Evolutionary conservation across 1,139 yeast species (phyloP), one percentile per base, ranked within the genome.

Genomic region (Diutina ranongensis): DNA sequence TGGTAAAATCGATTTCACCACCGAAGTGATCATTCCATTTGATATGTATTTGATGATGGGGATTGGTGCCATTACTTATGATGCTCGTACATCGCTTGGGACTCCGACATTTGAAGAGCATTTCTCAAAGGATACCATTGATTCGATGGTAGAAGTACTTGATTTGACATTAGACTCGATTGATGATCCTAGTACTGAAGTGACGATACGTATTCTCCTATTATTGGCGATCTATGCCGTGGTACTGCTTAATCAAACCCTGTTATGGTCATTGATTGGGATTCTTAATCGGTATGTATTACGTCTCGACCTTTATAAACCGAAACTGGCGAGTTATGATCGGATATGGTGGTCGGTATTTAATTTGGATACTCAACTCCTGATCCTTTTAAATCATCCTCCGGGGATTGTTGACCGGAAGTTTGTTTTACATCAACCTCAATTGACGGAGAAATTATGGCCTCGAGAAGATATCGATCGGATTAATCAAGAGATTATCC

Each of bases 301-400:
- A 18, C 45, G 18, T 45, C 42, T 44, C 49, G 22, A 53, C 48
- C 45, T 52, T 48, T 45, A 31, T 47, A 16, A 48, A 46, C 20
- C 16, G 21, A 13, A 19, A 35, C 22, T 36, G 40, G 13, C 45
- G 44, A 7, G 62, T 28, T 63, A 56, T 25, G 53, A 58, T 44
- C 53, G 68, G 27, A 52, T 67, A 4, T 66, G 68, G 48, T 69
- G 74, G 73, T 56, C 72, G 2, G 52, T 66, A 2, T 64, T 61
- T 51, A 68, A 66, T 46, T 51, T 70, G 46, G 76, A 71, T 49
- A 64, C 64, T 44, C 72, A 67, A 45, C 51, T 67, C 20, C 63
- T 68, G 50, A 53, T 70, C 13, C 49, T 67, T 44, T 51, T 59
- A 28, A 55, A 58, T 36, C 61, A 55, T 45, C 73, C 74, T 3